Percentiles rank a stretch among this genome's conserved stretches.
These are phyloP conservation scores for Isatis tinctoria DNA, from an alignment of 345 rosid genomes.

Conservation along the genomic window DNA sequence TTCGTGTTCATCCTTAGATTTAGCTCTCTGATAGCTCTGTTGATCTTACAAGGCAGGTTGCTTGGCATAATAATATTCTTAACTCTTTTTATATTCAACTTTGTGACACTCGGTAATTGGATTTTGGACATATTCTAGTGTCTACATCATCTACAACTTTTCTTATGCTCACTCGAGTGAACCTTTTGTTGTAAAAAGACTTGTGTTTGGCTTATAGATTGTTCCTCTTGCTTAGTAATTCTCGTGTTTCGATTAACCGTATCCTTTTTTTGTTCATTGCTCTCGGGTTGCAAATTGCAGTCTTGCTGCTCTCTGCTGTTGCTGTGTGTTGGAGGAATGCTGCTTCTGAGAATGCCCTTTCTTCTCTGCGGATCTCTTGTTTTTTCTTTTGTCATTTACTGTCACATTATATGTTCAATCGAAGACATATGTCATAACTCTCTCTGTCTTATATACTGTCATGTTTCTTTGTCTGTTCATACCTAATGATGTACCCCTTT, in stretches of 20 bases:
- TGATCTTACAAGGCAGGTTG: not conserved
- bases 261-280: not conserved
- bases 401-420: not conserved
- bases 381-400: not conserved
- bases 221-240: not conserved
- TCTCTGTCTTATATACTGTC: constrained; percentile 9
- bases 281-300: constrained; percentile 29
- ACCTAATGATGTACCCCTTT: not conserved
- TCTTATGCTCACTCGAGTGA: not conserved
- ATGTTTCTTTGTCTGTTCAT: constrained; percentile 9
- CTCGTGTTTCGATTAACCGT: not conserved
- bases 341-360: constrained; percentile 29
- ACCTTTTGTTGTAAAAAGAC: not conserved
- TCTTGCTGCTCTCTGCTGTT: constrained; percentile 49
- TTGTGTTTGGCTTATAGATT: not conserved
- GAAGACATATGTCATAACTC: not conserved
- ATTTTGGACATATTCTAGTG: not conserved
- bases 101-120: not conserved
- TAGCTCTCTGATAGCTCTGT: constrained; percentile 1
- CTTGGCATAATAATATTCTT: too few relatives aligned
- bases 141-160: not conserved
- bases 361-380: not conserved
- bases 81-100: not conserved
- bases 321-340: constrained; percentile 49
- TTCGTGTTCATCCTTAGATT: constrained; percentile 8